phyloP scores from a whole-genome alignment of 2,329 filamentous ascomycete genomes.

The Colletotrichum noveboracense region DNA sequence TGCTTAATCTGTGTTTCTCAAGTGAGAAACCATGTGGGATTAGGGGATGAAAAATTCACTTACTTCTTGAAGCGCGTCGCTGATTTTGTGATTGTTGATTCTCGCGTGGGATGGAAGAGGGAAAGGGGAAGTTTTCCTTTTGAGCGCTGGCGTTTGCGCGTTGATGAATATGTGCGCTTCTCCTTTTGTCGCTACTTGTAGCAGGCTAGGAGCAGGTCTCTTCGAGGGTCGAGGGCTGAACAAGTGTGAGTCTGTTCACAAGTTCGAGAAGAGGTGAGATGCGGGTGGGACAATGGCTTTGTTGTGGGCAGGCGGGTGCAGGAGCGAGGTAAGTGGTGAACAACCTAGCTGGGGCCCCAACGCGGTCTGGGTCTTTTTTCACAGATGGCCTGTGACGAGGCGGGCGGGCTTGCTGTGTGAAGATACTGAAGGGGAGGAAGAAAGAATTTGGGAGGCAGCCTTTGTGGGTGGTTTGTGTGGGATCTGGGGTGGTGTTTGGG shows the following conservation, averaged over 20 bases:
- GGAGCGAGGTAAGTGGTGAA: neutral
- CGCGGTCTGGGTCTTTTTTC: neutral
- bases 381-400: neutral
- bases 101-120: neutral
- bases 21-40: neutral
- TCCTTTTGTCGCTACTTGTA: neutral
- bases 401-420: neutral
- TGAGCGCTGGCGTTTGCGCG: neutral
- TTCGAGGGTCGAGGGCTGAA: neutral
- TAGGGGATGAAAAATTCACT: neutral
- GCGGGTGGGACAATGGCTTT: neutral
- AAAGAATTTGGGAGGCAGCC: neutral
- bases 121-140: neutral
- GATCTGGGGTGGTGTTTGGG: neutral
- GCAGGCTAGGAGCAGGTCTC: no score
- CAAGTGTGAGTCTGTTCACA: neutral
- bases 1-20: neutral
- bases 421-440: neutral
- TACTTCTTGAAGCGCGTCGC: neutral
- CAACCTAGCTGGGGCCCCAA: neutral
- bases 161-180: neutral
- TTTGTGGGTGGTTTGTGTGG: neutral
- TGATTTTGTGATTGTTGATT: neutral
- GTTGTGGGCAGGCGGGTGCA: neutral
- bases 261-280: neutral